Evolutionary conservation across 306 rosid genomes (phyloP).

Genomic region (cucumber (Cucumis sativus)): DNA sequence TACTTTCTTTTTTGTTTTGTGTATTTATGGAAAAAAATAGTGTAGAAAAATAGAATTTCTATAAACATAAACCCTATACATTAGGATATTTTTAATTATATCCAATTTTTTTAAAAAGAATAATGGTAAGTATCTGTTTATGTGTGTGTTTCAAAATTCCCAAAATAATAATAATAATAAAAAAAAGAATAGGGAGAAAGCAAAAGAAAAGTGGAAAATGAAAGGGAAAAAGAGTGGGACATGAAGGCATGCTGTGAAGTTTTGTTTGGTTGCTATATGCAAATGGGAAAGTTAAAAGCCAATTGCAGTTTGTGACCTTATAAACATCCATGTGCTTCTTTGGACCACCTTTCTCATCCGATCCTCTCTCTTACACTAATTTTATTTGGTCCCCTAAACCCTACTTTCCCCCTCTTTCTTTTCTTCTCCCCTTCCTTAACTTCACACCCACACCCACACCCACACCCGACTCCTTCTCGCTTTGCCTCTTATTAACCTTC

Average conservation of each 20-base stretch:
- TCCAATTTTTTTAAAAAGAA: background rate
- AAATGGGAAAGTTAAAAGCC: background rate
- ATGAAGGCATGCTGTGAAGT: background rate
- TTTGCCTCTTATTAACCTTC: background rate
- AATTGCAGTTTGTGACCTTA: background rate
- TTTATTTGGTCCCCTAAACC: background rate
- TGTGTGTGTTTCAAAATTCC: background rate
- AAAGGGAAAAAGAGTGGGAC: background rate
- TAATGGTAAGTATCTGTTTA: background rate
- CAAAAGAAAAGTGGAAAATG: background rate
- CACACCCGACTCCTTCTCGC: background rate
- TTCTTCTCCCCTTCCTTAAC: background rate
- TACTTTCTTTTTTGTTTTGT: background rate
- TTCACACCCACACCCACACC: background rate
- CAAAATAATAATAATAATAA: background rate
- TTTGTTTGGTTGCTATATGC: background rate
- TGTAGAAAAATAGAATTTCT: background rate
- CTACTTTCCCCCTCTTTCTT: background rate
- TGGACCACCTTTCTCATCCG: background rate
- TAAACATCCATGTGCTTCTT: background rate
- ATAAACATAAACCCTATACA: background rate
- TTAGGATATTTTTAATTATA: background rate
- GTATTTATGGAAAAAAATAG: background rate
- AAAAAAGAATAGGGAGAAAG: background rate
- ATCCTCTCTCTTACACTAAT: background rate